phyloP scores from a whole-genome alignment of 305 asterid genomes.

The Rubia occidens region DNA sequence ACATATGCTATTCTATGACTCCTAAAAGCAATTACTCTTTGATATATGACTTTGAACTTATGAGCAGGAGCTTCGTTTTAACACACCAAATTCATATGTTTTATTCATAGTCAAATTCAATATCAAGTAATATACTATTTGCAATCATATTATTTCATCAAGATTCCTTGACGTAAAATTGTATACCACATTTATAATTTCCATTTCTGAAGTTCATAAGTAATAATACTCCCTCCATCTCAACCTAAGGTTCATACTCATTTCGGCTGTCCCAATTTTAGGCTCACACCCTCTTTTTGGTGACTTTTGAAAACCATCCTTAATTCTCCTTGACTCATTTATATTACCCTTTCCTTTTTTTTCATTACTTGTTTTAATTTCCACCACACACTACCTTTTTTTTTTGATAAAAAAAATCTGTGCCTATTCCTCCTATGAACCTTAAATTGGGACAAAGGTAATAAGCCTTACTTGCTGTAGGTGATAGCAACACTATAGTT shows the following conservation, averaged over 20 bases:
- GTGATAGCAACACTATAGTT: not conserved
- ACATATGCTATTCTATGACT: not conserved
- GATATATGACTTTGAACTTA: no score
- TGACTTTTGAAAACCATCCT: not conserved
- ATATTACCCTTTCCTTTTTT: not conserved
- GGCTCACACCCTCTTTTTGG: no score
- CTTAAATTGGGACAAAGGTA: not conserved
- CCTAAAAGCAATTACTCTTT: no score
- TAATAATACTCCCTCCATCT: not conserved
- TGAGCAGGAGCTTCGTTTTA: no score
- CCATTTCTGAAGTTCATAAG: not conserved
- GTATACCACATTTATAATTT: not conserved
- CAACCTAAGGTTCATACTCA: not conserved
- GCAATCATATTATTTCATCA: not conserved
- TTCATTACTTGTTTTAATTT: no score
- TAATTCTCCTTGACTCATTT: no score
- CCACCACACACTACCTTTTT: no score
- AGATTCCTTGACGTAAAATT: not conserved
- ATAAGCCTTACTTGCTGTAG: not conserved
- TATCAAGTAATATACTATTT: not conserved
- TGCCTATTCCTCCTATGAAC: no score
- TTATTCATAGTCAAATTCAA: not conserved
- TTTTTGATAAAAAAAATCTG: no score
- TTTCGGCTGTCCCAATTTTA: no score
- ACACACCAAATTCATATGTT: not conserved